Evolutionary conservation across 306 rosid genomes (phyloP), one percentile per base, ranked within the genome.

Genomic region (Trichosanthes truncata): DNA sequence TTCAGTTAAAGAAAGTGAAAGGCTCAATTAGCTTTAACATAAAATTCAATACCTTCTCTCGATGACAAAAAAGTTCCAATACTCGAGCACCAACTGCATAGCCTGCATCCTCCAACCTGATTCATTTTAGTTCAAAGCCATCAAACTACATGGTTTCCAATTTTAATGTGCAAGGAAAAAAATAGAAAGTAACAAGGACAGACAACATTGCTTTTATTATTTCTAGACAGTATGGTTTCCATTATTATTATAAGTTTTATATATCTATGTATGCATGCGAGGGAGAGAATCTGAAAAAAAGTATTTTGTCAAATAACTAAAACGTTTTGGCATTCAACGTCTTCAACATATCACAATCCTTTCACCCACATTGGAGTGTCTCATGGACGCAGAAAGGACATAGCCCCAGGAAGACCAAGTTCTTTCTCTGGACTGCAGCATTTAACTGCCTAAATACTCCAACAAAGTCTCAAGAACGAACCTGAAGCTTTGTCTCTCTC

Each of bases 51-150:
- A 95, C 98, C 97, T 95, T 95, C 67, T 95, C 98, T 76, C 98
- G 86, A 66, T 95, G 97, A 89, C 98, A 95, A 87, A 92, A 97
- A 14, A 95, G 97, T 79, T 95, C 98, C 78, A 95, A 81, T 80
- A 95, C 93, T 76, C 98, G 90, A 65, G 98, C 98, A 21, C 98
- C 98, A 48, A 95, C 98, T 18, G 97, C 96, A 86, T 92, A 93
- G 76, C 98, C 97, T 63, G 98, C 98, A 87, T 95, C 98, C 85
- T 95, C 98, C 71, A 92, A 78, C 86, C 97, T 94, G 86, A 62
- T 78, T 76, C 77, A 81, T 85, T 85, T 63, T 80, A 79, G 51
- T 52, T 21, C 48, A 45, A 68, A 15, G 62, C 80, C 18, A 61
- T 62, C 62, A 46, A 80, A 72, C 52, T 59, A 53, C 26, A 76